Evolutionary conservation across 176 grass and related monocot species (phyloP).

Genomic region (Dactylis glomerata): DNA sequence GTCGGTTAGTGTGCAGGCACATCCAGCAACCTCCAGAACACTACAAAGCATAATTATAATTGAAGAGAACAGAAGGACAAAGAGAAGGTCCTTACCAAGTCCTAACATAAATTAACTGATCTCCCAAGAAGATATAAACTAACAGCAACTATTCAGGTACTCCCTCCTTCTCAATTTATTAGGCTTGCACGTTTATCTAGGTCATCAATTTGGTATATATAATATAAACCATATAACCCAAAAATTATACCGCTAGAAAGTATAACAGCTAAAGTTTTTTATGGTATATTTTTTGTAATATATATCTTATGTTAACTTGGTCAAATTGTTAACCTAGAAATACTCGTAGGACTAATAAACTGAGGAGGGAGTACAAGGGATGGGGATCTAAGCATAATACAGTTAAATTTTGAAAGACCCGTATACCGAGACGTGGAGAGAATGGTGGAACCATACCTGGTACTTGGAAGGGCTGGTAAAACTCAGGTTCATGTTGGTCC

Average conservation of each 20-base stretch:
- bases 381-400: not conserved
- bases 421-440: not conserved
- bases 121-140: not conserved
- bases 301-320: too few species aligned
- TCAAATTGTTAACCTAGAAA: too few species aligned
- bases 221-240: too few species aligned
- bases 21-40: not conserved
- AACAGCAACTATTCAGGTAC: not conserved
- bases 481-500: conserved; percentile 23
- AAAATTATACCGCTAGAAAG: too few species aligned
- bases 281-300: too few species aligned
- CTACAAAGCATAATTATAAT: not conserved
- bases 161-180: too few species aligned
- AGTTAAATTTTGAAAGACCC: not conserved
- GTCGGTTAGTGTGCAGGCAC: not conserved
- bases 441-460: conserved; percentile 38
- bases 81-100: not conserved
- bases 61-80: not conserved
- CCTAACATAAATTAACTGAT: not conserved
- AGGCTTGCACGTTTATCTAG: too few species aligned
- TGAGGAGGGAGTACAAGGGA: too few species aligned
- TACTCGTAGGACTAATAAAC: too few species aligned
- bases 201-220: too few species aligned
- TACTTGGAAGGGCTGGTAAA: conserved; percentile 27
- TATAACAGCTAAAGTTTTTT: too few species aligned